Percentiles rank a stretch among this genome's conserved stretches.
These are phyloP conservation scores for Nemania sp. DNA, from an alignment of 2,329 filamentous ascomycete genomes.

Conservation along the genomic window DNA sequence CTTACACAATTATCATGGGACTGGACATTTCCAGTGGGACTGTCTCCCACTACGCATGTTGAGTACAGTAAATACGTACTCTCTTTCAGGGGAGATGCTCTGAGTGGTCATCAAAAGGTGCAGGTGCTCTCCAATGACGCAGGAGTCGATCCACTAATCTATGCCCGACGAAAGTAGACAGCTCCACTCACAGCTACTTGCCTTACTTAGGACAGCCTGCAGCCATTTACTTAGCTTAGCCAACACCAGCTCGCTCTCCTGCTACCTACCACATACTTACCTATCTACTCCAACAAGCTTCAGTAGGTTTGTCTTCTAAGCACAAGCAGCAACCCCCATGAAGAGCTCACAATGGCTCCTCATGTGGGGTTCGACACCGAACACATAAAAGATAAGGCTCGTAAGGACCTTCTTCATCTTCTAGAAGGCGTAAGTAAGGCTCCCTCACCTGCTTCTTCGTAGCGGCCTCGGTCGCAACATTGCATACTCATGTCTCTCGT, in stretches of 20 bases:
- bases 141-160: conserved; percentile 17
- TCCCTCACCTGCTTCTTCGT: conserved; percentile 38
- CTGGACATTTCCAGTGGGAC: no score
- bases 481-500: conserved; percentile 38
- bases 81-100: no score
- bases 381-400: conserved; percentile 82
- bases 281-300: conserved; percentile 10
- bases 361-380: conserved; percentile 78
- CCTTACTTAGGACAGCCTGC: neutral
- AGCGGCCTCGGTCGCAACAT: conserved; percentile 28
- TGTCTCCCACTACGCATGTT: no score
- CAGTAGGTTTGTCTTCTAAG: conserved; percentile 9
- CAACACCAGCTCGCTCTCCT: conserved; percentile 33
- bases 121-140: conserved; percentile 33
- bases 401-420: conserved; percentile 88
- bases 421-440: conserved; percentile 88
- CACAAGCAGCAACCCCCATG: conserved; percentile 54
- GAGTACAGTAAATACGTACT: no score
- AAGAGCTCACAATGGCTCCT: conserved; percentile 75
- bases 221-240: neutral
- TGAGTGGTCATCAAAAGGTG: no score
- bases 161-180: conserved; percentile 21
- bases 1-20: no score
- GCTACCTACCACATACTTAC: no score
- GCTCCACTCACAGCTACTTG: conserved; percentile 3